Percentiles rank a stretch among this genome's conserved stretches.
phyloP scores from a whole-genome alignment of 805 yeast species.

The Cyberlindnera euphorbiae region DNA sequence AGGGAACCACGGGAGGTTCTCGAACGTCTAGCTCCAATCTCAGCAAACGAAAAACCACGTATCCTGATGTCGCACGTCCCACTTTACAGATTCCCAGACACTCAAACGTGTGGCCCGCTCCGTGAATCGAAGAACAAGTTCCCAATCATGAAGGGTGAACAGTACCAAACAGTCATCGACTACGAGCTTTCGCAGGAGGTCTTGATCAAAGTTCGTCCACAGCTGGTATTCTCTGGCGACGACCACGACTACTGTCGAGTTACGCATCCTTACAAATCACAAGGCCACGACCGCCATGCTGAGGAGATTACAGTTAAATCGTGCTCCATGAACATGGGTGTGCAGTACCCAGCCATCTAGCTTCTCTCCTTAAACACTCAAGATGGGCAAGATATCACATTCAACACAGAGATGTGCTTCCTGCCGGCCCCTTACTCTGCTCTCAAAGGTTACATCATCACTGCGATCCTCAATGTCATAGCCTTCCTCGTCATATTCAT shows the following conservation, averaged over 20 bases:
- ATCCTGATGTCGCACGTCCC: conserved; percentile 87
- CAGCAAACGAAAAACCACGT: conserved; percentile 43
- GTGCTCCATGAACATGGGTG: conserved; percentile 91
- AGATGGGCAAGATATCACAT: conserved; percentile 22
- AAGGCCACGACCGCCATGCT: conserved; percentile 28
- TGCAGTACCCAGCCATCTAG: conserved; percentile 81
- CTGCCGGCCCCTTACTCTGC: conserved; percentile 51
- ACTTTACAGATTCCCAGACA: conserved; percentile 59
- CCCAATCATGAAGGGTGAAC: conserved; percentile 71
- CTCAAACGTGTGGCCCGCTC: conserved; percentile 65
- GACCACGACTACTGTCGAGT: conserved; percentile 95
- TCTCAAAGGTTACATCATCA: conserved; percentile 30
- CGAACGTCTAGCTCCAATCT: conserved; percentile 27
- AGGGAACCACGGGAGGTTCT: conserved; percentile 50
- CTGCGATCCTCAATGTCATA: conserved; percentile 19
- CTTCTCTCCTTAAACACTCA: conserved; percentile 55
- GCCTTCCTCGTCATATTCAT: conserved; percentile 24
- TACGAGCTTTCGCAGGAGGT: conserved; percentile 54
- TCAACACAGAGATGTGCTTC: conserved; percentile 47
- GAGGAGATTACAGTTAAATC: conserved; percentile 88
- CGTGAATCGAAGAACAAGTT: conserved; percentile 67
- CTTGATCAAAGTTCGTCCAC: conserved; percentile 57
- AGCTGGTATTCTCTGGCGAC: conserved; percentile 80
- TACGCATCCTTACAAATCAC: conserved; percentile 39
- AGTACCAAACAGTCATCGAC: conserved; percentile 87